Conservation (phyloP, 129 eudicot species). For the Artemisia annua region DNA sequence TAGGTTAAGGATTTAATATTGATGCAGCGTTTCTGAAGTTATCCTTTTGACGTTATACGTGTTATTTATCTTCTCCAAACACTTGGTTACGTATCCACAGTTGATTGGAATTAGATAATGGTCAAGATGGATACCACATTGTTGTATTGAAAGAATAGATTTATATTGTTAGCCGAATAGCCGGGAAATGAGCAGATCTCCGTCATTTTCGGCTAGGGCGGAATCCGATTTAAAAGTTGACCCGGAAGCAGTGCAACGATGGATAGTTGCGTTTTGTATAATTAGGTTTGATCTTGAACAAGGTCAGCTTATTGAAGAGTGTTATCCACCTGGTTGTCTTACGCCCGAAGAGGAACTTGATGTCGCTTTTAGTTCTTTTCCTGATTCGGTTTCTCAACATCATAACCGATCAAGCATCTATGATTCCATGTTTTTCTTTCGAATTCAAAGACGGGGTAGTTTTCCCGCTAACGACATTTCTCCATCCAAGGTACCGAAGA, state of each 20-base stretch:
- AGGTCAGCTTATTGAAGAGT: constrained; percentile 94
- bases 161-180: constrained; percentile 26
- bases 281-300: constrained; percentile 93
- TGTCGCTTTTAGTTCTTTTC: constrained; percentile 85
- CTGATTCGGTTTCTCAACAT: constrained; percentile 96
- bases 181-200: constrained; percentile 76
- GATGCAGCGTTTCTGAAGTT: constrained; percentile 20
- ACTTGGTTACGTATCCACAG: constrained; percentile 9
- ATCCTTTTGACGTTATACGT: background rate
- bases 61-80: constrained; percentile 7
- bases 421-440: constrained; percentile 90
- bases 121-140: constrained; percentile 19
- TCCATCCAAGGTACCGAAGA: constrained; percentile 20
- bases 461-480: constrained; percentile 7
- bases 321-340: constrained; percentile 88
- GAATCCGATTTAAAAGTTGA: constrained; percentile 57
- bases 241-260: constrained; percentile 55
- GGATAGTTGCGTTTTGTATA: constrained; percentile 90
- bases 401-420: constrained; percentile 92
- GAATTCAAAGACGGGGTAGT: constrained; percentile 52
- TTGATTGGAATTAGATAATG: constrained; percentile 25
- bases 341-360: constrained; percentile 91
- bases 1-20: background rate
- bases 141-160: constrained; percentile 21
- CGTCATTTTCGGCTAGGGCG: constrained; percentile 66